A percentile compares a stretch with the other conserved stretches of the same genome.
These are phyloP conservation scores for Elsinoe perseae DNA, from an alignment of 2,329 filamentous ascomycete species.

Conservation along the genomic window DNA sequence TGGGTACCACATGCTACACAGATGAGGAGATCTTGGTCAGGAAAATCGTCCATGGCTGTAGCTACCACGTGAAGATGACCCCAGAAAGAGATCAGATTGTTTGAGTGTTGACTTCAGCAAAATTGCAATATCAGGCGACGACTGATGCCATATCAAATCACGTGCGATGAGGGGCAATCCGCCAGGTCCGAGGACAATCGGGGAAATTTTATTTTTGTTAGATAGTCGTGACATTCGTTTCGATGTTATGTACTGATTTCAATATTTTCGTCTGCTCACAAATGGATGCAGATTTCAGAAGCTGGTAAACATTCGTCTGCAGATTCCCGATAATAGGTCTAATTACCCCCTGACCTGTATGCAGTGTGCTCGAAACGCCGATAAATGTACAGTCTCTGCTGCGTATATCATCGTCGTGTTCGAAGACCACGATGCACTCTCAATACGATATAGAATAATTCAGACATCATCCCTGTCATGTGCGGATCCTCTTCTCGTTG, in stretches of 20 bases:
- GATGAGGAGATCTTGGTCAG: constrained; percentile 43
- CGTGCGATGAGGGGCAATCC: neutral
- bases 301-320: neutral
- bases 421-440: neutral
- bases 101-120: too few species aligned
- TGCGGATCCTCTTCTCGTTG: constrained; percentile 23
- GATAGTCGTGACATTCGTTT: neutral
- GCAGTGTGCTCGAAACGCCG: neutral
- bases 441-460: neutral
- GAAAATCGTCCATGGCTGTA: neutral
- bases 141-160: neutral
- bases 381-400: neutral
- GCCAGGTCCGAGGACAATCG: neutral
- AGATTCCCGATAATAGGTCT: neutral
- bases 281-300: neutral
- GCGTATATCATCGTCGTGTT: neutral
- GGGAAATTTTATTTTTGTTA: neutral
- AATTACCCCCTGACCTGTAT: neutral
- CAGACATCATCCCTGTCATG: neutral
- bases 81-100: too few species aligned
- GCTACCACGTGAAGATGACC: too few species aligned
- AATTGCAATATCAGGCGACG: neutral
- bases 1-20: constrained; percentile 66
- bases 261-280: neutral
- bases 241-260: neutral